Conservation (phyloP, 345 rosid genomes). For the Iberis pinnata region DNA sequence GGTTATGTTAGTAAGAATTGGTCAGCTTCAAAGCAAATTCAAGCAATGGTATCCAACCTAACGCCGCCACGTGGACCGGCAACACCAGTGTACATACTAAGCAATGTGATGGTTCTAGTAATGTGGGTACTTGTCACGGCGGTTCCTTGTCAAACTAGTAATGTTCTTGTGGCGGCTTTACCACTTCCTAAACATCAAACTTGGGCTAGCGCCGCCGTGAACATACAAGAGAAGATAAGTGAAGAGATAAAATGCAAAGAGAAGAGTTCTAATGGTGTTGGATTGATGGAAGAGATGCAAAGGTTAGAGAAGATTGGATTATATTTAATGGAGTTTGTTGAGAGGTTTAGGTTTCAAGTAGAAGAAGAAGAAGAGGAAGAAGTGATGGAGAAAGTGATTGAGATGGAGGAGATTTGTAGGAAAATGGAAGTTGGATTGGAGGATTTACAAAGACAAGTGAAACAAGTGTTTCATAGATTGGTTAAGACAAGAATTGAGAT, state of each 20-base stretch:
- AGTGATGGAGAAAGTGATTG: constrained; percentile 47
- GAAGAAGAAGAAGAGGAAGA: constrained; percentile 42
- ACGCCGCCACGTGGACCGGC: constrained; percentile 63
- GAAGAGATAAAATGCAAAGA: constrained; percentile 95
- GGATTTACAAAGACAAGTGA: constrained; percentile 70
- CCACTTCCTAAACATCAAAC: constrained; percentile 64
- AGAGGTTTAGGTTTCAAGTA: constrained; percentile 55
- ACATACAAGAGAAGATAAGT: constrained; percentile 67
- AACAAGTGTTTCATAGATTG: too few species aligned
- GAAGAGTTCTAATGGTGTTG: constrained; percentile 46
- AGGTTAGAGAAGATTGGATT: constrained; percentile 66
- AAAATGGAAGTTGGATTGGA: constrained; percentile 71
- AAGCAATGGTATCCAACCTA: constrained; percentile 57
- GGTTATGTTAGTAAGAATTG: constrained; percentile 68
- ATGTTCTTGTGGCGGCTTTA: constrained; percentile 44
- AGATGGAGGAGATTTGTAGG: constrained; percentile 60
- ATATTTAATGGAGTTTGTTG: constrained; percentile 51
- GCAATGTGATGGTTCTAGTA: constrained; percentile 46
- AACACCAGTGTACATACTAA: constrained; percentile 56
- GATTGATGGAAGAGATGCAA: constrained; percentile 70
- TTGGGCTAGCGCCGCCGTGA: constrained; percentile 64
- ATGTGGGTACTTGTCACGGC: constrained; percentile 80
- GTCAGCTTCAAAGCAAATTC: constrained; percentile 91
- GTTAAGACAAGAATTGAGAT: too few species aligned
- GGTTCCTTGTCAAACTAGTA: constrained; percentile 81